Base-by-base conservation (phyloP, 306 rosid genomes). In the Gillenia trifoliata region DNA sequence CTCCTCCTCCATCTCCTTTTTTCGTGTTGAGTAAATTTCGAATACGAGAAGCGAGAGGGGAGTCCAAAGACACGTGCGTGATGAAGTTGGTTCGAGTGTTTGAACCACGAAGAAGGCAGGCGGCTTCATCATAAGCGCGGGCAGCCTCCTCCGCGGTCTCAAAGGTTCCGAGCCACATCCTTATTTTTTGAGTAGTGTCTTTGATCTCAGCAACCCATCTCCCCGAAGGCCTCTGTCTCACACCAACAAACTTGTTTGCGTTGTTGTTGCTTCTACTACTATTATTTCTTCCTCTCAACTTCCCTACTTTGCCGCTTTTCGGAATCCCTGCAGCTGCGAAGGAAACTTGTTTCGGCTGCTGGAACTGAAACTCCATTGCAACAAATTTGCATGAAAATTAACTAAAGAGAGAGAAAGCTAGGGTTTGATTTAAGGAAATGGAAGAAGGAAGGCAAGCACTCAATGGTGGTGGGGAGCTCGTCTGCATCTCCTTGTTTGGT, bases 171-270 rank as follows among this genome's bases (percentile, higher is more conserved):
- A 93, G 94, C 98, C 98, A 93, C 94, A 93, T 91, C 84, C 98
- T 90, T 68, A 91, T 91, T 83, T 89, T 91, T 66, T 89, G 91
- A 8, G 91, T 91, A 10, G 97, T 93, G 86, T 91, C 97, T 79
- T 93, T 91, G 81, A 93, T 93, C 85, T 93, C 98, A 41, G 98
- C 98, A 20, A 93, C 98, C 98, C 98, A 93, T 86, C 98, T 88
- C n/a, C 98, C 98, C 11, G 98, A 93, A 54, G 98, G 96, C 47
- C 98, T 88, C 38, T 93, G 97, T 66, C 98, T 88, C 65, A 93
- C 97, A 2, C 98, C 98, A 54, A 93, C 92, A 81, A 93, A 89
- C 71, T 82, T 93, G 88, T 89, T 89, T 33, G 78, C 70, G 68
- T 70, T 80, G 65, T 64, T 70, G 33, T 61, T 82, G 74, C 79